These are phyloP conservation scores for Podaxis sp. DNA, from an alignment of 768 basidiomycete species.

Conservation along the genomic window DNA sequence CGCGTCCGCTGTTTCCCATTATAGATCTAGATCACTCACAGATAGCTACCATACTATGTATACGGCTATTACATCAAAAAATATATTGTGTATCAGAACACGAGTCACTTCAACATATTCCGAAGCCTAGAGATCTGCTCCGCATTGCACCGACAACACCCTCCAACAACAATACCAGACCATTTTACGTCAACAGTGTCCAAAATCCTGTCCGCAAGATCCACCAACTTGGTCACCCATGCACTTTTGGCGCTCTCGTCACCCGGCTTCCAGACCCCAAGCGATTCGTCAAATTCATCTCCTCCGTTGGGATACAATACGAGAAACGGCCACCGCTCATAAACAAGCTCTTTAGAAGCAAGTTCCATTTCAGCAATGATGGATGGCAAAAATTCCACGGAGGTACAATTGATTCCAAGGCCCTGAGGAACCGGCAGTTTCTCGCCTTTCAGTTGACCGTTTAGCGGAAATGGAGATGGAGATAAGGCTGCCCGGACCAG, in stretches of 20 bases:
- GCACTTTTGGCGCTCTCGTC: constrained; percentile 18
- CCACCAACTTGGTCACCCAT: constrained; percentile 37
- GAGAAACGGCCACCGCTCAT: constrained; percentile 44
- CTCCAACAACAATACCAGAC: constrained; percentile 54
- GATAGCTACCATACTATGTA: background rate
- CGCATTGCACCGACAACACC: constrained; percentile 67
- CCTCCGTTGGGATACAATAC: constrained; percentile 76
- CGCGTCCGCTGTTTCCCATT: constrained; percentile 13
- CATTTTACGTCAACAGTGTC: constrained; percentile 38
- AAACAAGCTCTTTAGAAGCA: constrained; percentile 16
- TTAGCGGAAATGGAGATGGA: constrained; percentile 12
- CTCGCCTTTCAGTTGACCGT: constrained; percentile 14
- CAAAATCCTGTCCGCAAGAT: constrained; percentile 23
- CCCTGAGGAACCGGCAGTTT: constrained; percentile 40
- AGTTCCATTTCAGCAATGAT: constrained; percentile 39
- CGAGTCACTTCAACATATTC: constrained; percentile 2
- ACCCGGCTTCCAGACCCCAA: constrained; percentile 40
- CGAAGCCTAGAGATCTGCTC: constrained; percentile 40
- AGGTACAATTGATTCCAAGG: constrained; percentile 78
- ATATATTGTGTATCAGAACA: constrained; percentile 3
- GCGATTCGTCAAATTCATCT: constrained; percentile 48
- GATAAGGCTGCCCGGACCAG: constrained; percentile 44
- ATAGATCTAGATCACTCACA: constrained; percentile 6
- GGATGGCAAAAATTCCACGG: constrained; percentile 38
- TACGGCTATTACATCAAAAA: background rate